phyloP scores from a whole-genome alignment of 768 basidiomycete species.

The Lepiota brunneoincarnata region DNA sequence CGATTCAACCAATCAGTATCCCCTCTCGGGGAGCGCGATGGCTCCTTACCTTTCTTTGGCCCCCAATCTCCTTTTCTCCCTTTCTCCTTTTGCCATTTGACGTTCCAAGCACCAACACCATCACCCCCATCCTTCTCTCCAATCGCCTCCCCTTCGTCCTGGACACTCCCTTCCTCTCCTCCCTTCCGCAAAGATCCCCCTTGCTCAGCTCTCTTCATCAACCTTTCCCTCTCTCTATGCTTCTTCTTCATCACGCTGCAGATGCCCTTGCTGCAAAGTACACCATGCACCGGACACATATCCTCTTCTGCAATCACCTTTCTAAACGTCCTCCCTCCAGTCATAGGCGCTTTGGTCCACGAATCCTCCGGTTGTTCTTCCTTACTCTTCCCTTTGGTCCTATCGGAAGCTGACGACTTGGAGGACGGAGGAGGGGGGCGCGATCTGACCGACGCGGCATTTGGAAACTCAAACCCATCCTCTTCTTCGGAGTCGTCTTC shows the following conservation, averaged over 20 bases:
- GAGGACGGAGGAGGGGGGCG: background rate
- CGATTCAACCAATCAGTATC: too few species aligned
- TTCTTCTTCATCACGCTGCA: conserved; percentile 10
- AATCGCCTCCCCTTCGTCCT: background rate
- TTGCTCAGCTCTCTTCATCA: background rate
- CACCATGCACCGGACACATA: conserved; percentile 1
- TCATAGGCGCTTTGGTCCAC: background rate
- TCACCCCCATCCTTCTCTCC: background rate
- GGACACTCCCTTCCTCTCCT: background rate
- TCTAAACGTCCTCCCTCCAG: background rate
- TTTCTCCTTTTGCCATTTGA: background rate
- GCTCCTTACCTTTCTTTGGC: background rate
- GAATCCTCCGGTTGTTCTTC: background rate
- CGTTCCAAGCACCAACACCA: background rate
- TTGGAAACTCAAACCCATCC: conserved; percentile 1
- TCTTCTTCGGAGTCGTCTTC: background rate
- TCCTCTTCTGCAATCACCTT: conserved; percentile 4
- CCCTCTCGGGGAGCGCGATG: too few species aligned
- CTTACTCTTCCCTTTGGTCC: background rate
- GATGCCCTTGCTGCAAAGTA: conserved; percentile 3
- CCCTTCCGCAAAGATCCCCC: background rate
- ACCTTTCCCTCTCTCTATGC: conserved; percentile 3
- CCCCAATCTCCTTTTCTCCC: conserved; percentile 6
- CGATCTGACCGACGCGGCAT: background rate
- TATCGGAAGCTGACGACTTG: background rate